A percentile compares a stretch with the other conserved stretches of the same genome.
phyloP scores from a whole-genome alignment of 163 green algal species.

The Coccomyxa subellipsoidea region DNA sequence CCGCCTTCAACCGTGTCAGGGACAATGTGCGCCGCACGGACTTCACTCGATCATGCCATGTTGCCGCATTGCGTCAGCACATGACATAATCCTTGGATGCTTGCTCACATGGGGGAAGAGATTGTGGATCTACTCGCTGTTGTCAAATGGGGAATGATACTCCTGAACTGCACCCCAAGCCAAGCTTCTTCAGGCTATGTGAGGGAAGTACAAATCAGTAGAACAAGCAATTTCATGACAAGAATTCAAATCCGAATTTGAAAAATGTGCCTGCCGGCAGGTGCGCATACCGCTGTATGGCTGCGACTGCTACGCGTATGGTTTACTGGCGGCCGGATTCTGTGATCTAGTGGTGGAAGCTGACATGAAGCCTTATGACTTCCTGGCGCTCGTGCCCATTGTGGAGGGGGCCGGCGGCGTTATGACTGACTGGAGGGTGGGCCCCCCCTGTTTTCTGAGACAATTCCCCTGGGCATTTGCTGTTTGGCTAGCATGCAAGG shows the following conservation, averaged over 20 bases:
- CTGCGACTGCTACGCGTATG: slow-evolving; percentile 99
- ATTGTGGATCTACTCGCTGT: no score
- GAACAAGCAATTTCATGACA: no score
- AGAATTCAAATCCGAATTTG: no score
- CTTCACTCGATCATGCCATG: no score
- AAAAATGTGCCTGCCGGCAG: no score
- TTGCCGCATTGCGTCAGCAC: no score
- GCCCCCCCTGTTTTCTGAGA: not conserved
- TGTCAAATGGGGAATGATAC: no score
- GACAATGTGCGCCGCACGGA: slow-evolving; percentile 20
- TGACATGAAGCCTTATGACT: slow-evolving; percentile 97
- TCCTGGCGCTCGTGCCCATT: slow-evolving; percentile 95
- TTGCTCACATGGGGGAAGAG: no score
- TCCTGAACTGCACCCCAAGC: no score
- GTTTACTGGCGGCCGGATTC: slow-evolving; percentile 83
- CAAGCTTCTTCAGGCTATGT: no score
- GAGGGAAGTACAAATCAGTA: no score
- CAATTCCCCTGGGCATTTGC: not conserved
- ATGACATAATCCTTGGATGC: no score
- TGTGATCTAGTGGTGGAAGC: slow-evolving; percentile 92
- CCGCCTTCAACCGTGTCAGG: slow-evolving; percentile 40
- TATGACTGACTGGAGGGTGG: slow-evolving; percentile 91
- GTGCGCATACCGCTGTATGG: slow-evolving; percentile 56
- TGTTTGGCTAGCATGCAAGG: not conserved
- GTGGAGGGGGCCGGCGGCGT: slow-evolving; percentile 89